phyloP scores from a whole-genome alignment of 129 eudicot genomes.

The Dittrichia graveolens region DNA sequence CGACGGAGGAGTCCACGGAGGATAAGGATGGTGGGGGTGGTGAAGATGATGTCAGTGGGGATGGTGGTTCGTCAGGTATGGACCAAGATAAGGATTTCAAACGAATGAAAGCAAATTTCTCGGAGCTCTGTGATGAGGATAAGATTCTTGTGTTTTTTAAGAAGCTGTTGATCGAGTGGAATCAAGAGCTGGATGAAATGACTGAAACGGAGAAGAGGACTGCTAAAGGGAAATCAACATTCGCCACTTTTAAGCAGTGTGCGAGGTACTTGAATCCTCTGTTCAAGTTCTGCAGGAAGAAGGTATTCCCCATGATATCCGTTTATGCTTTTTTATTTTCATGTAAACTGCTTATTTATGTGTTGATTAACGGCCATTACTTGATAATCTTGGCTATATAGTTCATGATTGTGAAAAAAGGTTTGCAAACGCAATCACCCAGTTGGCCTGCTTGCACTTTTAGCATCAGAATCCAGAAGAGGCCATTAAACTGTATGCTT shows the following conservation, averaged over 20 bases:
- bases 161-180: slow-evolving; percentile 96
- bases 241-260: slow-evolving; percentile 96
- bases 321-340: neutral
- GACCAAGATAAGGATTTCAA: slow-evolving; percentile 84
- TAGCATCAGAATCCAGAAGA: neutral
- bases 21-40: slow-evolving; percentile 86
- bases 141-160: slow-evolving; percentile 94
- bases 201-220: slow-evolving; percentile 76
- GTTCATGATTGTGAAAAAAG: neutral
- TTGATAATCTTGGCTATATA: neutral
- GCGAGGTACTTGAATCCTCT: slow-evolving; percentile 87
- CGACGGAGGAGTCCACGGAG: slow-evolving; percentile 61
- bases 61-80: slow-evolving; percentile 57
- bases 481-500: neutral
- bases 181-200: slow-evolving; percentile 90
- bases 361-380: neutral
- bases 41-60: slow-evolving; percentile 78
- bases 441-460: slow-evolving; percentile 2
- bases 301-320: slow-evolving; percentile 47
- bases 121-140: slow-evolving; percentile 87
- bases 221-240: slow-evolving; percentile 87
- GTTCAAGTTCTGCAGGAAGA: slow-evolving; percentile 95
- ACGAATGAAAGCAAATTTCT: slow-evolving; percentile 72
- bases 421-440: slow-evolving; percentile 2
- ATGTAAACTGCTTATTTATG: neutral